Evolutionary conservation across 2,329 filamentous ascomycete species (phyloP).

Genomic region (Talaromyces sp.): DNA sequence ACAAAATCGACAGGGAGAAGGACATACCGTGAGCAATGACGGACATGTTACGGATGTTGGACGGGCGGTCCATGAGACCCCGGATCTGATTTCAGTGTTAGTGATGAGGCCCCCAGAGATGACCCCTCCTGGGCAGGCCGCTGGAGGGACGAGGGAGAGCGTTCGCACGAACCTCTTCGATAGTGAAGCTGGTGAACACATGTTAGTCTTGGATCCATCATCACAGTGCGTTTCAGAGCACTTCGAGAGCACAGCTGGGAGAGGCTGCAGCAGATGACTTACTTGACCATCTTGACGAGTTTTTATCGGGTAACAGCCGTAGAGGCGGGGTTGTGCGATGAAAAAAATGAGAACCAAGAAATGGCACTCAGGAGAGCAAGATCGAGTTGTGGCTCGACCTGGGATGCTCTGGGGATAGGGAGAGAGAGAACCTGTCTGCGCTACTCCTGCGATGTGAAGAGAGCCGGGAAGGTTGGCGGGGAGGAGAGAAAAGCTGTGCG

Average conservation of each 20-base stretch:
- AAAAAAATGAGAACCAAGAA: conserved; percentile 22
- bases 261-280: conserved; percentile 50
- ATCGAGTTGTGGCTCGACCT: conserved; percentile 42
- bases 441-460: conserved; percentile 30
- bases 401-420: conserved; percentile 16
- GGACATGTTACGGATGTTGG: conserved; percentile 89
- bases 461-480: conserved; percentile 21
- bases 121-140: conserved; percentile 5
- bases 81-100: conserved; percentile 32
- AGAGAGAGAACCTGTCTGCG: conserved; percentile 33
- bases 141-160: conserved; percentile 1
- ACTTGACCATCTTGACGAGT: conserved; percentile 99
- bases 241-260: neutral
- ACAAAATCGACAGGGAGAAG: neutral
- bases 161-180: conserved; percentile 66
- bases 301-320: conserved; percentile 31
- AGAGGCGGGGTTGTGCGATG: conserved; percentile 35
- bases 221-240: conserved; percentile 13
- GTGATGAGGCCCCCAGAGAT: neutral
- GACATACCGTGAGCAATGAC: conserved; percentile 91
- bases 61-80: conserved; percentile 45
- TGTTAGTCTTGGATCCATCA: conserved; percentile 23
- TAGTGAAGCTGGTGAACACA: conserved; percentile 72
- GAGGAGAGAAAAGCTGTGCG: conserved; percentile 19
- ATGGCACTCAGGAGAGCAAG: conserved; percentile 36